These are phyloP conservation scores for Solanum sejunctum DNA, from an alignment of 257 asterid species.

Conservation along the genomic window DNA sequence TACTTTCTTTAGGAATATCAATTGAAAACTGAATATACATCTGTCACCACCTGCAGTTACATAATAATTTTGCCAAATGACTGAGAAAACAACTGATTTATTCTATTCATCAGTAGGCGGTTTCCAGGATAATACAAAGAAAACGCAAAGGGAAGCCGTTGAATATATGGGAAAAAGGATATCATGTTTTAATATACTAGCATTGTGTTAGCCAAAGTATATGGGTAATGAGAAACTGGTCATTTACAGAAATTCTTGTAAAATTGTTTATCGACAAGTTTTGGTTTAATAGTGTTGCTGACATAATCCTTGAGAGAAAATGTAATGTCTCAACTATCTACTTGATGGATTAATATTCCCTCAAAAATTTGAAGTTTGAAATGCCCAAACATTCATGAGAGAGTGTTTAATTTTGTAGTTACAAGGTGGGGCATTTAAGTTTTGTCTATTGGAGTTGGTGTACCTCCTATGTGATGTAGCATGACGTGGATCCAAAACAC, in stretches of 20 bases:
- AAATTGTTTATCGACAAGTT: neutral
- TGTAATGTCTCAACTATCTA: neutral
- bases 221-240: neutral
- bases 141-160: neutral
- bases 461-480: neutral
- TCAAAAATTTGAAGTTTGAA: neutral
- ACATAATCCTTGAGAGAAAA: neutral
- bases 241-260: neutral
- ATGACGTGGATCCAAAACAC: neutral
- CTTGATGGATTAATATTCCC: neutral
- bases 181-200: neutral
- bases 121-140: neutral
- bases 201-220: neutral
- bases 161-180: neutral
- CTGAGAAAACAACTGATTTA: neutral
- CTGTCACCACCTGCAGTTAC: neutral
- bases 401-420: neutral
- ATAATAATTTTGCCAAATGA: neutral
- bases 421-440: neutral
- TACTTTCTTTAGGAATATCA: neutral
- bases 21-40: neutral
- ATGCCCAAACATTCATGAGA: neutral
- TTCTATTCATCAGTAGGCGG: neutral
- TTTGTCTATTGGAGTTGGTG: neutral
- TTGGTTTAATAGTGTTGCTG: neutral